Conservation (phyloP, 495 filamentous ascomycete genomes). For the Chaetomium tenue region DNA sequence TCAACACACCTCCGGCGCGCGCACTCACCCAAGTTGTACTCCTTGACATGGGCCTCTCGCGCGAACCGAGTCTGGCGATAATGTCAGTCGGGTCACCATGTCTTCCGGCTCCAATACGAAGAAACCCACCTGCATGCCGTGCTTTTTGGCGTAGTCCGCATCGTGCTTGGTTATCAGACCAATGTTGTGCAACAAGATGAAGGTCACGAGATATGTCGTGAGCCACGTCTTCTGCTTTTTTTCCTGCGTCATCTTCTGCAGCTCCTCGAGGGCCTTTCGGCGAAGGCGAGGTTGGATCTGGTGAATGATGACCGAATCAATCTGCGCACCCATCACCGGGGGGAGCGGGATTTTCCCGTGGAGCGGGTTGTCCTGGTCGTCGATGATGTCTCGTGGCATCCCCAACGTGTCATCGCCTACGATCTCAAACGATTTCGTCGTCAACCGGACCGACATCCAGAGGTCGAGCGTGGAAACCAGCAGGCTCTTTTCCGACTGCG, state of each 20-base stretch:
- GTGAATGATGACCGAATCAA: conserved; percentile 57
- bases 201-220: conserved; percentile 57
- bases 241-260: conserved; percentile 56
- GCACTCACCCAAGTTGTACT: conserved; percentile 51
- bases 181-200: conserved; percentile 59
- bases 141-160: conserved; percentile 53
- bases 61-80: conserved; percentile 47
- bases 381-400: conserved; percentile 46
- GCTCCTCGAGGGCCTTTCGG: conserved; percentile 52
- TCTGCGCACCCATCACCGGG: conserved; percentile 59
- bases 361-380: conserved; percentile 51
- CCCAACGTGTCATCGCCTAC: conserved; percentile 54
- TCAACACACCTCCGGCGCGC: not conserved
- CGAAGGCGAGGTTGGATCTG: conserved; percentile 55
- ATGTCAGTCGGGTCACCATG: not conserved
- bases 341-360: conserved; percentile 55
- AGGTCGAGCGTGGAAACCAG: conserved; percentile 51
- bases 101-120: not conserved
- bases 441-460: conserved; percentile 58
- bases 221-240: conserved; percentile 57
- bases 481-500: conserved; percentile 41
- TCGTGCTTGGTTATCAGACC: conserved; percentile 58
- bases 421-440: conserved; percentile 56
- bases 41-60: conserved; percentile 49
- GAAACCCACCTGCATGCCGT: conserved; percentile 49